Evolutionary conservation across 352 stramenopile species (phyloP).

Genomic region (Phytophthora idaei): DNA sequence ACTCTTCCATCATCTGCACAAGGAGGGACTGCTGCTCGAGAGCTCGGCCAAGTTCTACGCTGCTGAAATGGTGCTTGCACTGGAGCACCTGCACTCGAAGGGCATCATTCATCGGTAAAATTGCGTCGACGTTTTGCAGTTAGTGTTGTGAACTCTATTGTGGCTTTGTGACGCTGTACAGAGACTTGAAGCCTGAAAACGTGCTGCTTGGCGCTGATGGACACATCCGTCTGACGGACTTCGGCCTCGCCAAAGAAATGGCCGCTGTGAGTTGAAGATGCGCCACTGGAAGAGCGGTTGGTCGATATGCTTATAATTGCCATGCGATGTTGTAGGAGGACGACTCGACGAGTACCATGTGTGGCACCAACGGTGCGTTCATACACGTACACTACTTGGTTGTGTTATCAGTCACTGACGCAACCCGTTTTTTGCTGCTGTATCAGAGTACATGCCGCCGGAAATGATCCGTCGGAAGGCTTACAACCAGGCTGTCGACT

Average conservation of each 20-base stretch:
- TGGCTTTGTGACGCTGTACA: constrained; percentile 22
- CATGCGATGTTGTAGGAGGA: constrained; percentile 48
- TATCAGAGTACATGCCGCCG: constrained; percentile 84
- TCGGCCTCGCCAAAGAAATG: constrained; percentile 86
- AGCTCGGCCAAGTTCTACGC: constrained; percentile 82
- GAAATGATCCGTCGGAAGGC: constrained; percentile 87
- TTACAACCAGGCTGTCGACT: constrained; percentile 89
- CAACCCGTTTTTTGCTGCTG: constrained; percentile 2
- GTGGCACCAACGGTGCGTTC: constrained; percentile 70
- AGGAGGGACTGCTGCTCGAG: constrained; percentile 68
- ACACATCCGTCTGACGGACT: constrained; percentile 88
- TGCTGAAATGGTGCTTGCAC: constrained; percentile 82
- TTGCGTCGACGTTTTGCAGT: not conserved
- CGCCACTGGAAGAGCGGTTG: not conserved
- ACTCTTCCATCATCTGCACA: constrained; percentile 72
- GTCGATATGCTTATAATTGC: constrained; percentile 16
- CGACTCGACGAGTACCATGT: constrained; percentile 83
- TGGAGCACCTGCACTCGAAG: constrained; percentile 76
- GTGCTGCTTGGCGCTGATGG: constrained; percentile 79
- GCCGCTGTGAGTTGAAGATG: constrained; percentile 44
- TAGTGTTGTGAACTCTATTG: constrained; percentile 4
- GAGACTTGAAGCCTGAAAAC: constrained; percentile 88
- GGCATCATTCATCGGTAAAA: constrained; percentile 80
- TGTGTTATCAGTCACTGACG: constrained; percentile 2
- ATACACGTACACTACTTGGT: not conserved